Conservation (phyloP, 495 filamentous ascomycete genomes). For the Aspergillus funiculosus region DNA sequence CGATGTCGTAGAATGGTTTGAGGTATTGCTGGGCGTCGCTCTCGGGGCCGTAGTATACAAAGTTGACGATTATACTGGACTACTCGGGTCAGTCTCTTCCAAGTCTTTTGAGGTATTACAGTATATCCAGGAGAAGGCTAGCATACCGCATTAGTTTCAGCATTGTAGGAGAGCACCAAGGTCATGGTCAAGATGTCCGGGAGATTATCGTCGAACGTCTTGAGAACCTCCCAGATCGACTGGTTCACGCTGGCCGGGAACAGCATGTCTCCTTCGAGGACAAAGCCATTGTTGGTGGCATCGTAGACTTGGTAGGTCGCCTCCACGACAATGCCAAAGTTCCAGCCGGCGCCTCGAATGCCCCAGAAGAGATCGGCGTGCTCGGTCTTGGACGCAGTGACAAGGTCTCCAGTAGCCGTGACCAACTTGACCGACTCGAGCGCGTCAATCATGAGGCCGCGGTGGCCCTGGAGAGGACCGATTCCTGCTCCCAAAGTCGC, state of each 20-base stretch:
- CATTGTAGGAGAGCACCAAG: neutral
- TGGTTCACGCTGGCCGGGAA: neutral
- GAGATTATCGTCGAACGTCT: neutral
- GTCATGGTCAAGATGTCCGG: neutral
- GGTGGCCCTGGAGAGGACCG: conserved; percentile 51
- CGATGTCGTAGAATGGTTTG: neutral
- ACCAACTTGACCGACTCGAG: conserved; percentile 50
- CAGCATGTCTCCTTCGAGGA: too few species aligned
- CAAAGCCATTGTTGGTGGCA: conserved; percentile 36
- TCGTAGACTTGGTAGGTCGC: conserved; percentile 46
- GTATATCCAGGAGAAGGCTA: too few species aligned
- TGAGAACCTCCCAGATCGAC: neutral
- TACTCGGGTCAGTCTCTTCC: neutral
- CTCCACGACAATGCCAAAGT: conserved; percentile 55
- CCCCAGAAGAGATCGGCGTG: conserved; percentile 52
- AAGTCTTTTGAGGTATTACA: neutral
- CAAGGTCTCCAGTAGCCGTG: conserved; percentile 46
- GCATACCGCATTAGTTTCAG: neutral
- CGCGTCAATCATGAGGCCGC: conserved; percentile 57
- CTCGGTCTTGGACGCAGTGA: conserved; percentile 24
- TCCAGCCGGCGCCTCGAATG: conserved; percentile 54
- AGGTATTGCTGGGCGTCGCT: neutral
- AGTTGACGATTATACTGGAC: neutral
- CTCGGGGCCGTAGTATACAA: neutral
- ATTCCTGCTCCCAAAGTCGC: conserved; percentile 58